Evolutionary conservation across 176 grass and related monocot genomes (phyloP).

Genomic region (Coix lacrymajobi): DNA sequence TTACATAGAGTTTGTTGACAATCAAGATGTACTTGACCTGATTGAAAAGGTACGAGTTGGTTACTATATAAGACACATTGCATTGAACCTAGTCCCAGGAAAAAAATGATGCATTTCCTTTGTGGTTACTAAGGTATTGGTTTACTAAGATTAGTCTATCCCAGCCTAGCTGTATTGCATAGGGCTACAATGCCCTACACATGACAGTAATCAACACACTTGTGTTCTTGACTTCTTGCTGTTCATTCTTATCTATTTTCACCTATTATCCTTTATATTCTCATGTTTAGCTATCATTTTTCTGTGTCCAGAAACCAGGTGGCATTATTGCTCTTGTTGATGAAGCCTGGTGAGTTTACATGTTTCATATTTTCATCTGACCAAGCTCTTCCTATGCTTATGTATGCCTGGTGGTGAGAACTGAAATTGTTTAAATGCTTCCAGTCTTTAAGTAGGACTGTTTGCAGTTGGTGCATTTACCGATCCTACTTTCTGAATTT

Average conservation of each 20-base stretch:
- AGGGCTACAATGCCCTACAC: not conserved
- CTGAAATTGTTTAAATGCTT: constrained; percentile 14
- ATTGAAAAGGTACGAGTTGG: constrained; percentile 72
- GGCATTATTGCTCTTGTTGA: constrained; percentile 91
- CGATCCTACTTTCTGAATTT: not conserved
- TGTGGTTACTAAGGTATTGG: not conserved
- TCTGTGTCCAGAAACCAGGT: constrained; percentile 92
- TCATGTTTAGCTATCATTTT: constrained; percentile 15
- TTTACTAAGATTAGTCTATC: constrained; percentile 5
- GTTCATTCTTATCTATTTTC: constrained; percentile 12
- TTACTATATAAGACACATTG: not conserved
- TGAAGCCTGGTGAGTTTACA: constrained; percentile 83
- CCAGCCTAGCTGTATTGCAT: constrained; percentile 7
- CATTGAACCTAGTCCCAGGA: not conserved
- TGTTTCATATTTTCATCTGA: not conserved
- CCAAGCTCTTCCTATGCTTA: not conserved
- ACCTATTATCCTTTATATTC: constrained; percentile 20
- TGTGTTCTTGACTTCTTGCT: not conserved
- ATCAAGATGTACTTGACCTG: constrained; percentile 94
- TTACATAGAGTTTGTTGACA: constrained; percentile 98
- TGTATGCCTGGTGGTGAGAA: constrained; percentile 24
- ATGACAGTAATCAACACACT: constrained; percentile 10
- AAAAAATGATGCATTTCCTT: not conserved
- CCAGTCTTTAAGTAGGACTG: not conserved
- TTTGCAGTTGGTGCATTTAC: not conserved